Conservation (phyloP, 2,329 filamentous ascomycete species). For the Chrysosphaeria jannelii region DNA sequence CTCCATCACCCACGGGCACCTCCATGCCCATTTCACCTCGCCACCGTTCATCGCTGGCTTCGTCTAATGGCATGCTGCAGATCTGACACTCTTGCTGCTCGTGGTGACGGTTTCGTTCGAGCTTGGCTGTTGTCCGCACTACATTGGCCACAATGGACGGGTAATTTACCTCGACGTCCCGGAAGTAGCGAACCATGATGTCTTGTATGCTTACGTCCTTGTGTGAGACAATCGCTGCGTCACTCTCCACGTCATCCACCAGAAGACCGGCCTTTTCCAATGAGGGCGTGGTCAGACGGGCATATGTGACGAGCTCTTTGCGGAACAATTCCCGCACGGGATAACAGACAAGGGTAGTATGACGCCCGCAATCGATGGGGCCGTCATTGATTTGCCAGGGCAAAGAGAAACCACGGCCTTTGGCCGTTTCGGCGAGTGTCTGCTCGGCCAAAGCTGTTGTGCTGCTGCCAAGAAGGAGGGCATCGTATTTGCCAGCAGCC, state of each 20-base stretch:
- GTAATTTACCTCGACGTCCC: slow-evolving; percentile 57
- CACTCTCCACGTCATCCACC: slow-evolving; percentile 9
- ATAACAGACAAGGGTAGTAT: slow-evolving; percentile 26
- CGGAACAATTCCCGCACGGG: slow-evolving; percentile 64
- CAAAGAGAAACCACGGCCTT: slow-evolving; percentile 60
- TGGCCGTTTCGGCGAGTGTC: slow-evolving; percentile 64
- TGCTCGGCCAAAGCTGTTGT: slow-evolving; percentile 71
- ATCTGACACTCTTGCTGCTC: slow-evolving; percentile 22
- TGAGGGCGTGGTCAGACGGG: slow-evolving; percentile 17
- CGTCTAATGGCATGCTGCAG: slow-evolving; percentile 37
- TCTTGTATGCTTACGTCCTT: slow-evolving; percentile 72
- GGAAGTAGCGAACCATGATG: slow-evolving; percentile 70
- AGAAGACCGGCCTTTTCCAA: slow-evolving; percentile 8
- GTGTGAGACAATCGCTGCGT: slow-evolving; percentile 22
- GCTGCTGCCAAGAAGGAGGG: slow-evolving; percentile 55
- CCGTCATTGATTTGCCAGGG: slow-evolving; percentile 65
- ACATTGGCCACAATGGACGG: slow-evolving; percentile 87
- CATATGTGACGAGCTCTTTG: slow-evolving; percentile 45
- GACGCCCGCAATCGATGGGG: slow-evolving; percentile 5
- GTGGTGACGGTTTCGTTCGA: slow-evolving; percentile 15
- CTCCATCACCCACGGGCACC: slow-evolving; percentile 6
- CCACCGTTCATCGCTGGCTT: slow-evolving; percentile 30
- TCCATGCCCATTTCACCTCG: slow-evolving; percentile 25
- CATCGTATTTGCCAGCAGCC: slow-evolving; percentile 29
- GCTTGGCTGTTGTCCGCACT: slow-evolving; percentile 65